Evolutionary conservation across 2,329 filamentous ascomycete species (phyloP), one percentile per base, ranked within the genome.

Genomic region (Chrysoporthe cubensis): DNA sequence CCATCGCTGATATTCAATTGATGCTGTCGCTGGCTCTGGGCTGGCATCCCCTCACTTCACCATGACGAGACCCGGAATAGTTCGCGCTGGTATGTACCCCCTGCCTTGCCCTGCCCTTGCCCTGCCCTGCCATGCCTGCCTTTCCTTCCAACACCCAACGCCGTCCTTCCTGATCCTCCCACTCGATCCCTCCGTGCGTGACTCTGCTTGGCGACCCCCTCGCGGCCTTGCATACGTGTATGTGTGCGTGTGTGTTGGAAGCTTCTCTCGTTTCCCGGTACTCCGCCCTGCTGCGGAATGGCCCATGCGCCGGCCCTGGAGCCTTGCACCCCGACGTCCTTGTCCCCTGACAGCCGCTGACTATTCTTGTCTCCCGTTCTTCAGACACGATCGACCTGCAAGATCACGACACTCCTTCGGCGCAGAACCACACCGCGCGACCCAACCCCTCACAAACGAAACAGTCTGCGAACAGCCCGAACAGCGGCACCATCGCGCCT

Each of bases 381-480:
- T 69, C 80, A 97, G 95, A 98, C 83, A 96, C 95, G 71, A 91
- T 97, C 81, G 96, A 98, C 82, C 89, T 98, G 64, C 96, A 98
- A 85, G 88, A 93, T 80, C 91, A 89, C 76, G 84, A 90, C 75
- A 85, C 91, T 68, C 93, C 94, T 44, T 96, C 94, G 58, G 93
- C 95, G 50, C 87, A 97, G 82, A 91, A 94, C 77, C 94, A 97
- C 79, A 37, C 66, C 54, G 83, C 86, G 72, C 86, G 87, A 75
- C 82, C 82, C 66, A 77, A 80, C 67, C 81, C 83, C 72, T 80
- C 84, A 71, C 68, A 84, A 82, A 68, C 80, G 84, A 74, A 87
- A 80, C 70, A 80, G 71, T 81, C 86, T 70, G 80, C 85, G 71
- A 75, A 77, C 75, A 76, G 79, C 59, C 62, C 72, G 61, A 73